Evolutionary conservation across 805 yeast genomes (phyloP), one percentile per base, ranked within the genome.

Genomic region (Starmerella tilneyi): DNA sequence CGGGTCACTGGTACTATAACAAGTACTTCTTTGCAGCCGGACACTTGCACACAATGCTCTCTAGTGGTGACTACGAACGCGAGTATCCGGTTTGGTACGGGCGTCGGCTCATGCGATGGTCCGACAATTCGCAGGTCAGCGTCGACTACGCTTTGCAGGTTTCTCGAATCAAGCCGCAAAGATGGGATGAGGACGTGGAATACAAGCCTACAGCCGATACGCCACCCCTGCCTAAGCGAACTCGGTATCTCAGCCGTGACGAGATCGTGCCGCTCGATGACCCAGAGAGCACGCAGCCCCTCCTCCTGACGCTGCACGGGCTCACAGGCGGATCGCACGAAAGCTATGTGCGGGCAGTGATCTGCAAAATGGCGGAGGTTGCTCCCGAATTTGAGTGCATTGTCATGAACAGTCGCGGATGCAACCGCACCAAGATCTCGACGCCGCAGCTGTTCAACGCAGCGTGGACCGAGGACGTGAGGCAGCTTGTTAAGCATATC

Each of bases 301-400:
- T 84, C 56, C 65, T 81, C 15, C 71, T 84, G 24, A 63, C 75
- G 3, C 62, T 81, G 33, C 94, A 84, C 58, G 94, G 94, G 0
- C 71, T 84, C 30, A 79, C 83, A 1, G 94, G 94, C 5, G 92
- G 94, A 0, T 78, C 88, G n/a, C 82, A 79, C 50, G 94, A 84
- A 59, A 70, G 81, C 6, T 77, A 84, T 57, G 76, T 84, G 33
- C 70, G 92, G 20, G 71, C 82, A 45, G 58, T 79, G 29, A 71
- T 76, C 15, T 63, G 67, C 35, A 52, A 46, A 36, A 22, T 59
- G 19, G 44, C 58, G 55, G 39, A 54, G 21, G 16, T 36, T 20
- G 13, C 47, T 3, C 56, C 61, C 13, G 57, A 58, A 28, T 80
- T 81, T 68, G 88, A 80, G 50, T 69, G 75, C 7, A 76, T 75